Percentiles rank a stretch among this genome's conserved stretches.
phyloP scores from a whole-genome alignment of 139 green algal genomes.

The Chlorella sp. region DNA sequence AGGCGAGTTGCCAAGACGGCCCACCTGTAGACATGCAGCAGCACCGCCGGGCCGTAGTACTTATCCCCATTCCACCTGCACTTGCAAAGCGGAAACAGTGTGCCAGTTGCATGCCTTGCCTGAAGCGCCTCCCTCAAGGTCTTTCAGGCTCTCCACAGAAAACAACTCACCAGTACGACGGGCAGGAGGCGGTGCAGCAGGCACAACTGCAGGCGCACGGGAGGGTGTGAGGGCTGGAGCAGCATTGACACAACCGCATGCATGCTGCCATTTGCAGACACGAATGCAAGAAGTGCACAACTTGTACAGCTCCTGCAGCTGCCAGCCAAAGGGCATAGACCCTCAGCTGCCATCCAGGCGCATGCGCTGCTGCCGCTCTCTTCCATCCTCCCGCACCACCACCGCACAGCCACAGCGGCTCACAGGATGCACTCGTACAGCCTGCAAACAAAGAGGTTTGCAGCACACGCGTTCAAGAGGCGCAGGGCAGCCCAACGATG shows the following conservation, averaged over 20 bases:
- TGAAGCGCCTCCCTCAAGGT: too few species aligned
- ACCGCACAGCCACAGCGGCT: not conserved
- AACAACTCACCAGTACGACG: conserved; percentile 95
- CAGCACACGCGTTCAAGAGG: too few species aligned
- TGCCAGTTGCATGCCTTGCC: too few species aligned
- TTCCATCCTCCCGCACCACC: too few species aligned
- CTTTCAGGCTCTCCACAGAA: too few species aligned
- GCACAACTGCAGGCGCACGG: conserved; percentile 61
- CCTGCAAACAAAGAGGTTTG: too few species aligned
- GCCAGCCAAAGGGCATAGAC: too few species aligned
- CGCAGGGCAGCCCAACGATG: too few species aligned
- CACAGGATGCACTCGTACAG: conserved; percentile 99
- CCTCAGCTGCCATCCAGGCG: too few species aligned
- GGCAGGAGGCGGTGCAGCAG: conserved; percentile 96
- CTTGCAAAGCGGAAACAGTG: too few species aligned
- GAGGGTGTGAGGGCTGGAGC: not conserved
- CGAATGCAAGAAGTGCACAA: not conserved
- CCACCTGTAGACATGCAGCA: conserved; percentile 95
- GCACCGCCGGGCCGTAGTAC: conserved; percentile 96
- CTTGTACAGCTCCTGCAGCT: not conserved
- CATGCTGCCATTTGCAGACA: not conserved
- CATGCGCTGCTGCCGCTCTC: too few species aligned
- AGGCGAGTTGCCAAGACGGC: not conserved
- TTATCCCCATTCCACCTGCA: conserved; percentile 77
- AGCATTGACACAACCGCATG: not conserved